Conservation (phyloP, 1,284 basidiomycete species). For the Cutaneotrichosporon sp. region DNA sequence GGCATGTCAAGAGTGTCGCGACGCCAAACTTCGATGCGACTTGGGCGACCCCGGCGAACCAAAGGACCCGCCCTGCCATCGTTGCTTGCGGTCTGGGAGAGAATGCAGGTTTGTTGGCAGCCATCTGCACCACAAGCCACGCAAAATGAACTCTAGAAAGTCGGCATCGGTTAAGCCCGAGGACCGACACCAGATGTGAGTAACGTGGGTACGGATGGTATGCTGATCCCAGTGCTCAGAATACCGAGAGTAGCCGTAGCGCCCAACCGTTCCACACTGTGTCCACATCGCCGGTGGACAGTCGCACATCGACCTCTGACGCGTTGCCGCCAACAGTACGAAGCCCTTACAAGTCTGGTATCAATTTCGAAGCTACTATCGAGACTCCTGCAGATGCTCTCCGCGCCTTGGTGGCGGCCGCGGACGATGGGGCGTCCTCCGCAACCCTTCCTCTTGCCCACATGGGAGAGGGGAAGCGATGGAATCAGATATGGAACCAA, state of each 20-base stretch:
- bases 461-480: constrained; percentile 6
- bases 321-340: neutral
- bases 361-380: constrained; percentile 2
- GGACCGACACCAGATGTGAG: too few relatives aligned
- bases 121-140: constrained; percentile 4
- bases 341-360: neutral
- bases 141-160: neutral
- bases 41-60: constrained; percentile 10
- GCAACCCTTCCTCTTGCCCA: neutral
- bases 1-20: constrained; percentile 4
- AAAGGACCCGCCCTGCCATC: constrained; percentile 13
- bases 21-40: constrained; percentile 11
- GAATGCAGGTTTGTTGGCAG: constrained; percentile 15
- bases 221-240: neutral
- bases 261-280: too few relatives aligned
- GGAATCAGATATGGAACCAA: constrained; percentile 23
- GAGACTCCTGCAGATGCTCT: constrained; percentile 25
- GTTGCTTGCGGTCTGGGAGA: constrained; percentile 19
- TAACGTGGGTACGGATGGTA: too few relatives aligned
- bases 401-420: constrained; percentile 19
- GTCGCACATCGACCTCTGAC: constrained; percentile 13
- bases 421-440: constrained; percentile 7
- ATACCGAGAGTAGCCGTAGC: neutral
- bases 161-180: too few relatives aligned
- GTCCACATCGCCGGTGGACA: neutral